Evolutionary conservation across 257 asterid species (phyloP), one percentile per base, ranked within the genome.

Genomic region (Cordia subcordata): DNA sequence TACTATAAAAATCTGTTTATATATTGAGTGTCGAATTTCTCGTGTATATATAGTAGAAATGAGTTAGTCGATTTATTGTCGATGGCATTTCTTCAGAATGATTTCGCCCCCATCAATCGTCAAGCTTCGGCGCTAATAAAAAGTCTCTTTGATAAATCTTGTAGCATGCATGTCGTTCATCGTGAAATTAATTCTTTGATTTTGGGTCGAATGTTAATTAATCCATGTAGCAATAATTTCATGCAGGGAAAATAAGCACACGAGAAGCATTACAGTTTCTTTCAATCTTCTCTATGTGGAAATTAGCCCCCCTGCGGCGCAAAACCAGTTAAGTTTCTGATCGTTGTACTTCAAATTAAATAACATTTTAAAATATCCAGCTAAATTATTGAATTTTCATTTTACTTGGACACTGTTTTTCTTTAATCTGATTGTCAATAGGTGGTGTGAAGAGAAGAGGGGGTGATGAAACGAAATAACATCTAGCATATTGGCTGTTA

Each of bases 381-480:
- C 47, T 6, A 27, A 27, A 27, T 27, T n/a, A n/a, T n/a, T n/a
- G n/a, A 27, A 27, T 6, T 27, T 27, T 27, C 35, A 27, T 27
- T 27, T 27, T 42, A 42, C 47, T 42, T 10, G 10, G 15, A 42
- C 15, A 4, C 10, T 9, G 8, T 55, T 58, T 13, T 51, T 18
- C 4, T 27, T n/a, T n/a, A n/a, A 27, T 57, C 35, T 22, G 14
- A 11, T 13, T 58, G 47, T 35, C 44, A 70, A 68, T 76, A 85
- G 96, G 74, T 74, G 93, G 95, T 76, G 66, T 68, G 81, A 69
- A 70, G 77, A 77, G 53, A 72, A 75, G 74, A 68, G 74, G 75
- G 74, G 86, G 82, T 77, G 72, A 75, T 74, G 68, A 27, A 27
- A 27, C 35, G 6, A 27, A 27, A 27, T 27, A 27, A 27, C 35